A percentile compares a stretch with the other conserved stretches of the same genome.
Conservation (phyloP, 495 filamentous ascomycete species). For the Hypoxylon rickii region DNA sequence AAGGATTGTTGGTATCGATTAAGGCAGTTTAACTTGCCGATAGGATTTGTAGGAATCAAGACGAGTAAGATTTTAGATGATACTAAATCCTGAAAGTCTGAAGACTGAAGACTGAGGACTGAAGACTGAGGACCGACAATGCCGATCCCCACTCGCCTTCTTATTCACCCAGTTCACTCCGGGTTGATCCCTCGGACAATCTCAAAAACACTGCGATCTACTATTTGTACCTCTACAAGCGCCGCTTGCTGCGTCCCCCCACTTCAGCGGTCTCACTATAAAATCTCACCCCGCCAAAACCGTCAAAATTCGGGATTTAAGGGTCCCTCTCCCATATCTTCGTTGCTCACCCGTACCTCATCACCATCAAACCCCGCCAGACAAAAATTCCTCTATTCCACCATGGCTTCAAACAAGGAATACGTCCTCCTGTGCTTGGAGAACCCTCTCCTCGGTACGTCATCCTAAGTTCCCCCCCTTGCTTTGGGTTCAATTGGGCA, state of each 20-base stretch:
- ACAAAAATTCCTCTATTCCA: conserved; percentile 34
- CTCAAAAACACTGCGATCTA: conserved; percentile 28
- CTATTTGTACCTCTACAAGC: background rate
- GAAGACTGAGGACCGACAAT: too few relatives aligned
- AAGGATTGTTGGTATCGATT: background rate
- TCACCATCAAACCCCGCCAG: background rate
- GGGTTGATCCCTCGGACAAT: conserved; percentile 36
- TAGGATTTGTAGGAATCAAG: background rate
- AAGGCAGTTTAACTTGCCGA: background rate
- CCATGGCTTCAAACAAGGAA: conserved; percentile 73
- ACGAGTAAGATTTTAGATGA: conserved; percentile 1
- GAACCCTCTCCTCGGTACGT: conserved; percentile 92
- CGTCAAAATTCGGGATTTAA: conserved; percentile 19
- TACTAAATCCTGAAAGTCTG: too few relatives aligned
- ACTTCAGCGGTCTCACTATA: conserved; percentile 14
- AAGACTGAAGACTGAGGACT: too few relatives aligned
- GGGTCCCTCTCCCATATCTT: conserved; percentile 11
- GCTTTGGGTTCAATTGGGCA: conserved; percentile 16
- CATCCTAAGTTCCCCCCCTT: background rate
- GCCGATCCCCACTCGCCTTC: conserved; percentile 32
- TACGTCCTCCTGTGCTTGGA: conserved; percentile 89
- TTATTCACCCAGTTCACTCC: conserved; percentile 8
- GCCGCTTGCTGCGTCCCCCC: conserved; percentile 1
- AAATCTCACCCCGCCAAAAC: conserved; percentile 38
- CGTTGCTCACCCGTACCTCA: conserved; percentile 3